Base-by-base conservation (phyloP, 768 basidiomycete genomes). In the Russula griseocarnosa region DNA sequence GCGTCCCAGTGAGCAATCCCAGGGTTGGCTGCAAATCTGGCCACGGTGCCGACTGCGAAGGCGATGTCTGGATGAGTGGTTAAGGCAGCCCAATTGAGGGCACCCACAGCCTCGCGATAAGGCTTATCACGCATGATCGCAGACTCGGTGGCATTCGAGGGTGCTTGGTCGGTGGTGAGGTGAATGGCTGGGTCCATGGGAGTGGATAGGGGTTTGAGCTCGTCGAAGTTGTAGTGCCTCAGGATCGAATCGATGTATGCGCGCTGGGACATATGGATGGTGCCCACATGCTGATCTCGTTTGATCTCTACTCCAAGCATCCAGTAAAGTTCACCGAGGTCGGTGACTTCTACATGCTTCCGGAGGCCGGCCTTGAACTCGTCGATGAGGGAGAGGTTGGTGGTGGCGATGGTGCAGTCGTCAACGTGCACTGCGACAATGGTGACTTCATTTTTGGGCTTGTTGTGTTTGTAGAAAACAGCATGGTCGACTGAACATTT, bases 121-220 rank as follows among this genome's bases (percentile, higher is more conserved):
- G 20, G 42, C 42, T 4, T 5, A 20, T 44, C 7, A 8, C 8
- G 20, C 42, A 44, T 44, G 16, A 7, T 16, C 2, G 42, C 20
- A n/a, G 0, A 1, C 16, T 44, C 42, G 0, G 42, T 20, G 2
- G 18, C 42, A 3, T 0, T 44, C 18, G 1, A 0, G 0, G 42
- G 42, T 2, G 42, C 42, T 20, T 44, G 42, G 18, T 44, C 42
- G 1, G 6, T 20, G 0, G 20, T 16, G 2, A 44, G 42, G 20
- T 2, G 18, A 44, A n/a, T 3, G 3, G 14, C 1, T 5, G 42
- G 2, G 42, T 44, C 42, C 42, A 44, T 44, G 2, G 42, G 42
- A 0, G 7, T 44, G 6, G 42, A n/a, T 1, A 44, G 8, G 7
- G 42, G 42, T 3, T 44, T 44, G 20, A 44, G 20, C 3, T 44